Percentiles rank a stretch among this genome's conserved stretches.
phyloP scores from a whole-genome alignment of 2,329 filamentous ascomycete genomes.

The Ploettnerulaceae sp. region DNA sequence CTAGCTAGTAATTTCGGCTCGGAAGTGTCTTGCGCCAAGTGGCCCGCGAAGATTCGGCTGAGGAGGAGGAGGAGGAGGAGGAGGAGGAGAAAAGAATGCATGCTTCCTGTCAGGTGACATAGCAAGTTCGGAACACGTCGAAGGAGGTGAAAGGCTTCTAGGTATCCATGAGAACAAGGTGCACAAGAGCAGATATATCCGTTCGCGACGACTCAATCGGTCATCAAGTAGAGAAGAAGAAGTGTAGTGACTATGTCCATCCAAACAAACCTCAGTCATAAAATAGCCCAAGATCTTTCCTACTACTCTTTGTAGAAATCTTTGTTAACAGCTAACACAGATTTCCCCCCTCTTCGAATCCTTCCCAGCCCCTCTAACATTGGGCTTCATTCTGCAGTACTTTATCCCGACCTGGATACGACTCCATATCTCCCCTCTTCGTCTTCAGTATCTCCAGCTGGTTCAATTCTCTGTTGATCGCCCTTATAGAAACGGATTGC shows the following conservation, averaged over 20 bases:
- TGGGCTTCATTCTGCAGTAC: too few species aligned
- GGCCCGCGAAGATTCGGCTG: constrained; percentile 38
- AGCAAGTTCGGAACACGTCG: constrained; percentile 43
- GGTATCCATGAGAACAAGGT: constrained; percentile 32
- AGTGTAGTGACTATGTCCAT: constrained; percentile 25
- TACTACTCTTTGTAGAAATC: constrained; percentile 28
- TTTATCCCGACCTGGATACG: too few species aligned
- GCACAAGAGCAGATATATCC: constrained; percentile 21
- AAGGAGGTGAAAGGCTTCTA: constrained; percentile 39
- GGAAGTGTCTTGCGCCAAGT: constrained; percentile 40
- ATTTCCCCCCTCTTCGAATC: too few species aligned
- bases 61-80: constrained; percentile 42
- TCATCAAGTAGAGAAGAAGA: not conserved
- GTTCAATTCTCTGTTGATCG: too few species aligned
- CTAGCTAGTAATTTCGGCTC: constrained; percentile 28
- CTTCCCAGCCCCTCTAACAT: too few species aligned
- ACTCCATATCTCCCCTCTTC: too few species aligned
- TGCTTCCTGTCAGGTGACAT: constrained; percentile 43
- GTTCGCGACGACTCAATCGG: not conserved
- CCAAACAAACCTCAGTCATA: constrained; percentile 31
- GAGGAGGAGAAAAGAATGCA: too few species aligned
- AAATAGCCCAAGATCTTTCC: constrained; percentile 30
- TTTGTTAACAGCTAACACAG: too few species aligned
- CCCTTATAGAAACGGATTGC: too few species aligned
- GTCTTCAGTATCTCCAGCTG: too few species aligned